phyloP scores from a whole-genome alignment of 495 filamentous ascomycete species.

The Podospora conica region DNA sequence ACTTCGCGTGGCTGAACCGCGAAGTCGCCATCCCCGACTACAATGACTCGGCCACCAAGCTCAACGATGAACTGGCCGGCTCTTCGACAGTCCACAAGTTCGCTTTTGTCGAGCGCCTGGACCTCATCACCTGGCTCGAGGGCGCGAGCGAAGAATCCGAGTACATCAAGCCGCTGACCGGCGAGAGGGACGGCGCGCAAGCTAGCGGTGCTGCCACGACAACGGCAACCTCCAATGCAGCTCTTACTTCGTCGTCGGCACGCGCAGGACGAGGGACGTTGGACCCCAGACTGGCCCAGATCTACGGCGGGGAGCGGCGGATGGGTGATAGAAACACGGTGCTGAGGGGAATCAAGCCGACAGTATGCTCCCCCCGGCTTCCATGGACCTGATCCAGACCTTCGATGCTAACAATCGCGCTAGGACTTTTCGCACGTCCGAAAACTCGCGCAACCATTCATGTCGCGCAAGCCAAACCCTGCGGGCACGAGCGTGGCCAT shows the following conservation, averaged over 20 bases:
- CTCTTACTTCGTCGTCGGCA: constrained; percentile 43
- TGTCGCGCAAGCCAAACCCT: constrained; percentile 51
- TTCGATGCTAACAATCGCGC: neutral
- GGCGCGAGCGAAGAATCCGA: constrained; percentile 84
- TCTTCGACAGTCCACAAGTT: constrained; percentile 68
- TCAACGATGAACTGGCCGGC: constrained; percentile 71
- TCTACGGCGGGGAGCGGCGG: constrained; percentile 83
- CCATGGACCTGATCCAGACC: neutral
- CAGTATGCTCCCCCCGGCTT: constrained; percentile 48
- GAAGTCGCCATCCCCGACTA: constrained; percentile 84
- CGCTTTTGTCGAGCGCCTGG: constrained; percentile 81
- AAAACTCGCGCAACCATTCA: constrained; percentile 75
- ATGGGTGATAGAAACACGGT: constrained; percentile 90
- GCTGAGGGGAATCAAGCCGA: constrained; percentile 82
- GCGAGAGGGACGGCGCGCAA: constrained; percentile 47
- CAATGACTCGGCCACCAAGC: constrained; percentile 69
- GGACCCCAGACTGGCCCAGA: constrained; percentile 75
- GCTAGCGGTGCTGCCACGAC: constrained; percentile 37
- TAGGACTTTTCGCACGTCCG: constrained; percentile 97
- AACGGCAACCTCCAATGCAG: constrained; percentile 41
- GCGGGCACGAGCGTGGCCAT: constrained; percentile 24
- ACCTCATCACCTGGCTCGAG: constrained; percentile 87
- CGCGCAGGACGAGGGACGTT: constrained; percentile 56
- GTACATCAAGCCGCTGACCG: constrained; percentile 78
- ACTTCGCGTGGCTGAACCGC: constrained; percentile 89